phyloP scores from a whole-genome alignment of 257 asterid species.

The Echium plantagineum region DNA sequence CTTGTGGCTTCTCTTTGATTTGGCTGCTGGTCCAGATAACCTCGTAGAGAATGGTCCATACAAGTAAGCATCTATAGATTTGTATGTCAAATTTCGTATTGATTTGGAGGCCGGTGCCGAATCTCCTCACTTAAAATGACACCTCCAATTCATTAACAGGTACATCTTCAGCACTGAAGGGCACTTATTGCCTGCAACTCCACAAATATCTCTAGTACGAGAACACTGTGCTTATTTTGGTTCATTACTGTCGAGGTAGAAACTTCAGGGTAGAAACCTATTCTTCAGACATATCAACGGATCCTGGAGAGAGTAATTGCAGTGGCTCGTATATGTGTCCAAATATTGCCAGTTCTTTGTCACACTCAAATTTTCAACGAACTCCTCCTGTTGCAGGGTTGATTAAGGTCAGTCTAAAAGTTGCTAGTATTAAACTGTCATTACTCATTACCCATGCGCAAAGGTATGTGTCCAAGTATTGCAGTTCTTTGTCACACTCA shows the following conservation, averaged over 20 bases:
- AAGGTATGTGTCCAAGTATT: too few species aligned
- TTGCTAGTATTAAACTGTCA: too few species aligned
- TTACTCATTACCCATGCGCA: too few species aligned
- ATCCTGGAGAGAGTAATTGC: slow-evolving; percentile 34
- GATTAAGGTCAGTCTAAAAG: slow-evolving; percentile 50
- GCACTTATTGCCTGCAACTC: slow-evolving; percentile 85
- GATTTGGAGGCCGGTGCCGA: too few species aligned
- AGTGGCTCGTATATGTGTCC: slow-evolving; percentile 24
- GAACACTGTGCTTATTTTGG: slow-evolving; percentile 85
- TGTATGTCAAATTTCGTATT: too few species aligned
- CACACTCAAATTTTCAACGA: slow-evolving; percentile 28
- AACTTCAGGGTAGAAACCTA: slow-evolving; percentile 29
- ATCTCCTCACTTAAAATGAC: too few species aligned
- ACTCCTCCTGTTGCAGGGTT: slow-evolving; percentile 35
- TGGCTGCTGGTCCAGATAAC: slow-evolving; percentile 97
- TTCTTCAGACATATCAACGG: slow-evolving; percentile 23
- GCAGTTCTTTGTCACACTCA: too few species aligned
- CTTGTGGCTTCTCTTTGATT: slow-evolving; percentile 92
- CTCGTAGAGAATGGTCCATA: slow-evolving; percentile 95
- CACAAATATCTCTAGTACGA: slow-evolving; percentile 64
- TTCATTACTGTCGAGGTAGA: slow-evolving; percentile 65
- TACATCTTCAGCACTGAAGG: slow-evolving; percentile 97
- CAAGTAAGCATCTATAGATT: slow-evolving; percentile 35
- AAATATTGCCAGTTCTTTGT: slow-evolving; percentile 19
- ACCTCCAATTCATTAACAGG: slow-evolving; percentile 29